Percentiles rank a stretch among this genome's conserved stretches.
Conservation (phyloP, 176 grass and related monocot species). For the Aegilops bicornis region DNA sequence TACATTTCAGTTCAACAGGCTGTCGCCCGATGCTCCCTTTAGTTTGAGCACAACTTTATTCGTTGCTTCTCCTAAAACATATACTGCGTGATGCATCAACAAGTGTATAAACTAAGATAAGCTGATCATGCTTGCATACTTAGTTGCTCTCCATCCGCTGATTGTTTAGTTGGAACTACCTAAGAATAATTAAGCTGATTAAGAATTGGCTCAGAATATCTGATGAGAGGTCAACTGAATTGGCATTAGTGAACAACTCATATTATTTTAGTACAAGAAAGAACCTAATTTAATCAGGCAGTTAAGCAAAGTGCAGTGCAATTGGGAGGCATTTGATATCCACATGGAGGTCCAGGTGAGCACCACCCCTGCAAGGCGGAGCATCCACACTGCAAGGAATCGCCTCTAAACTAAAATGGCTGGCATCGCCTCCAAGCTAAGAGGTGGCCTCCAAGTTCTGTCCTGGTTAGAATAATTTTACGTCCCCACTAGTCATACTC, state of each 20-base stretch:
- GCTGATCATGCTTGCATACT: neutral
- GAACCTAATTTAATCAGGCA: neutral
- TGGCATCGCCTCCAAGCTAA: too few relatives aligned
- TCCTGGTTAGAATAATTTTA: too few relatives aligned
- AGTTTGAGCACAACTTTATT: slow-evolving; percentile 29
- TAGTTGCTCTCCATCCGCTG: neutral
- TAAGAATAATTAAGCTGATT: neutral
- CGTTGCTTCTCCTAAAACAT: slow-evolving; percentile 44
- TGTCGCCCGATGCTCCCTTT: slow-evolving; percentile 29
- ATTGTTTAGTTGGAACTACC: slow-evolving; percentile 7
- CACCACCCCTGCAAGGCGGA: too few relatives aligned
- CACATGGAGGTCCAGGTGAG: neutral
- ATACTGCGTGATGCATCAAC: neutral
- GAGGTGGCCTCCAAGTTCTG: too few relatives aligned
- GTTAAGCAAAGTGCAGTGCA: neutral
- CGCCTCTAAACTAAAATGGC: too few relatives aligned
- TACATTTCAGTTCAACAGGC: slow-evolving; percentile 37
- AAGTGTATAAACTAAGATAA: neutral
- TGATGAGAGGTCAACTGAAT: neutral
- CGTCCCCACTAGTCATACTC: too few relatives aligned
- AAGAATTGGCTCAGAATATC: neutral
- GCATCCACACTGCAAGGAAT: too few relatives aligned
- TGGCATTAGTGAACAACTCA: neutral
- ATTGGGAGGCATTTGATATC: neutral
- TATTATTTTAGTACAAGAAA: neutral